Conservation (phyloP, 2,329 filamentous ascomycete genomes). For the Exutisphaerella laricina region DNA sequence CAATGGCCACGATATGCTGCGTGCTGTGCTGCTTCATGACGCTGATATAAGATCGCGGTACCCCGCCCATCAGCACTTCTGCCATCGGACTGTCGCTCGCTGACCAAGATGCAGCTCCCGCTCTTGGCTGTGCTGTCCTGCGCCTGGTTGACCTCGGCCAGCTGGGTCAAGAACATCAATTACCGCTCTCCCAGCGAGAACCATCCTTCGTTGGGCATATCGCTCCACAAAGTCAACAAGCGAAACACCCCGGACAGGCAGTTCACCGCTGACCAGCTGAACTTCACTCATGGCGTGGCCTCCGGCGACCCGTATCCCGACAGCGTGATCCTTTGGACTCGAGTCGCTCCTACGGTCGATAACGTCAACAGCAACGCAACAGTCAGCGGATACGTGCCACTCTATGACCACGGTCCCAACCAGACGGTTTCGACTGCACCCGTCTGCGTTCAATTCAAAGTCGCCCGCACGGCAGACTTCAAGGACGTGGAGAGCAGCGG, state of each 20-base stretch:
- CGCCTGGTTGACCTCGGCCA: slow-evolving; percentile 18
- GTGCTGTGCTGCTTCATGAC: too few species aligned
- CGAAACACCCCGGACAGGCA: slow-evolving; percentile 44
- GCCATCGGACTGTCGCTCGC: background rate
- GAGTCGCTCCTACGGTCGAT: slow-evolving; percentile 36
- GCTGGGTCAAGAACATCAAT: slow-evolving; percentile 53
- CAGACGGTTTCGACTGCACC: slow-evolving; percentile 52
- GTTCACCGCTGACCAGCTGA: slow-evolving; percentile 45
- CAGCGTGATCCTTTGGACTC: slow-evolving; percentile 37
- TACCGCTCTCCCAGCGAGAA: slow-evolving; percentile 62
- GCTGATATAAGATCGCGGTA: background rate
- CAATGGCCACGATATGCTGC: background rate
- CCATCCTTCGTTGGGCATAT: slow-evolving; percentile 58
- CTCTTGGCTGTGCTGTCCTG: slow-evolving; percentile 11
- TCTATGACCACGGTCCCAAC: slow-evolving; percentile 53
- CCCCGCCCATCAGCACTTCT: background rate
- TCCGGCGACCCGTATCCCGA: slow-evolving; percentile 42
- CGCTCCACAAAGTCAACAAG: slow-evolving; percentile 57
- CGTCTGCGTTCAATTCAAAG: slow-evolving; percentile 62
- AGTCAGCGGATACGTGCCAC: slow-evolving; percentile 51
- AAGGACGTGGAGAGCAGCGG: slow-evolving; percentile 50
- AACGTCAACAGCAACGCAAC: slow-evolving; percentile 43
- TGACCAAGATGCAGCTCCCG: slow-evolving; percentile 14
- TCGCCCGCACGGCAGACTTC: slow-evolving; percentile 48
- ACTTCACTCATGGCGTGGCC: slow-evolving; percentile 55